These are phyloP conservation scores for Fusarium sp. DNA, from an alignment of 2,329 filamentous ascomycete species.

Conservation along the genomic window DNA sequence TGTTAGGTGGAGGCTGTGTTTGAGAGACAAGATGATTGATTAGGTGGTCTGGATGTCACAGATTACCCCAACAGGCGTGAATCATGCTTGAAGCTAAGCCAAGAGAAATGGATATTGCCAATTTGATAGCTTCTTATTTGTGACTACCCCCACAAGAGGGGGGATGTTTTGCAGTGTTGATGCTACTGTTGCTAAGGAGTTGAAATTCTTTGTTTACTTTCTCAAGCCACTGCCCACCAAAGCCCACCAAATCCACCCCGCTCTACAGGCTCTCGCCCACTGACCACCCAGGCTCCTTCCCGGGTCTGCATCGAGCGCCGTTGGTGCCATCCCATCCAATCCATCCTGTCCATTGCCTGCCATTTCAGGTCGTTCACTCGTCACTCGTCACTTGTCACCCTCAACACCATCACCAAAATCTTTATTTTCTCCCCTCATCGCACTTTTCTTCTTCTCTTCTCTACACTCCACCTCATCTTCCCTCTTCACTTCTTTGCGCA, in stretches of 20 bases:
- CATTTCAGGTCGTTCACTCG: slow-evolving; percentile 26
- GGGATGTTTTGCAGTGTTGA: neutral
- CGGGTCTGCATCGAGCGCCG: slow-evolving; percentile 11
- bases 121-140: slow-evolving; percentile 1
- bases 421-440: slow-evolving; percentile 22
- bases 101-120: neutral
- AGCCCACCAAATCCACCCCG: slow-evolving; percentile 11
- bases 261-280: neutral
- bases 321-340: slow-evolving; percentile 29
- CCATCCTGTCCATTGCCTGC: slow-evolving; percentile 16
- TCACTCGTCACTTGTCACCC: slow-evolving; percentile 14
- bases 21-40: slow-evolving; percentile 14
- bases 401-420: slow-evolving; percentile 41
- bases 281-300: slow-evolving; percentile 18
- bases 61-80: slow-evolving; percentile 3
- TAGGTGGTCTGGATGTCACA: slow-evolving; percentile 1
- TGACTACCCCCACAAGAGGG: neutral
- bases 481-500: slow-evolving; percentile 21
- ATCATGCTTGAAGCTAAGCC: slow-evolving; percentile 5
- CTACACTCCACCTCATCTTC: neutral
- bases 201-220: slow-evolving; percentile 47
- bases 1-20: slow-evolving; percentile 18
- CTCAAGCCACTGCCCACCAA: slow-evolving; percentile 7
- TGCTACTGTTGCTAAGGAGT: slow-evolving; percentile 25
- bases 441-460: slow-evolving; percentile 4